phyloP scores from a whole-genome alignment of 805 yeast species.

The Starmerella powellii region DNA sequence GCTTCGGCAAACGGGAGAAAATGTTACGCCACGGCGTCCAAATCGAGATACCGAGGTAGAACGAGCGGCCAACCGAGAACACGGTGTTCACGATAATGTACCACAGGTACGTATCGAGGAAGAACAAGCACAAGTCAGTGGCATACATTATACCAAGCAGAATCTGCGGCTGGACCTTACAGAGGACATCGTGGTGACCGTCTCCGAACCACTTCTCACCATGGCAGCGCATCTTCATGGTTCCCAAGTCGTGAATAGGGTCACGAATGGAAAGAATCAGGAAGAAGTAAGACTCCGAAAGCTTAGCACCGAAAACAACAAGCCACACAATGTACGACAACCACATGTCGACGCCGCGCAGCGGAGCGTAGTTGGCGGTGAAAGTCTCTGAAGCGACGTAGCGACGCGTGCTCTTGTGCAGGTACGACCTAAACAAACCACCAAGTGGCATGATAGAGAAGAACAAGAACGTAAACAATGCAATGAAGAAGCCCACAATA shows the following conservation, averaged over 20 bases:
- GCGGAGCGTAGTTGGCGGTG: constrained; percentile 77
- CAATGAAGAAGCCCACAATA: constrained; percentile 79
- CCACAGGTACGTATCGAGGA: constrained; percentile 98
- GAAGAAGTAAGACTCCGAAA: constrained; percentile 82
- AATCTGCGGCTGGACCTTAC: constrained; percentile 78
- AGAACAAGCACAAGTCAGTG: constrained; percentile 88
- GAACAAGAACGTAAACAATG: constrained; percentile 70
- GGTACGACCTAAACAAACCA: constrained; percentile 84
- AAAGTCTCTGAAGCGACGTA: constrained; percentile 91
- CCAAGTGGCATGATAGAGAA: constrained; percentile 94
- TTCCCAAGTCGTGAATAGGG: constrained; percentile 81
- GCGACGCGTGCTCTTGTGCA: constrained; percentile 74
- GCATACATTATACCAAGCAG: constrained; percentile 85
- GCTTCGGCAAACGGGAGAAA: constrained; percentile 94
- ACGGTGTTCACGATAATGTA: constrained; percentile 89
- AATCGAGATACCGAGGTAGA: constrained; percentile 96
- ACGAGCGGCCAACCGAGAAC: constrained; percentile 94
- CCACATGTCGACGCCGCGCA: constrained; percentile 87
- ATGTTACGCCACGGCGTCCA: constrained; percentile 99
- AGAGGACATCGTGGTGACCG: constrained; percentile 36
- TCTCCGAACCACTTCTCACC: constrained; percentile 86
- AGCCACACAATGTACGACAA: constrained; percentile 88
- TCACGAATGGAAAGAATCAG: constrained; percentile 81
- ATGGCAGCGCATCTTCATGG: constrained; percentile 79
- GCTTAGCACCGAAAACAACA: constrained; percentile 79